A percentile compares a stretch with the other conserved stretches of the same genome.
These are phyloP conservation scores for Asterophora lycoperdoides DNA, from an alignment of 768 basidiomycete genomes.

Conservation along the genomic window DNA sequence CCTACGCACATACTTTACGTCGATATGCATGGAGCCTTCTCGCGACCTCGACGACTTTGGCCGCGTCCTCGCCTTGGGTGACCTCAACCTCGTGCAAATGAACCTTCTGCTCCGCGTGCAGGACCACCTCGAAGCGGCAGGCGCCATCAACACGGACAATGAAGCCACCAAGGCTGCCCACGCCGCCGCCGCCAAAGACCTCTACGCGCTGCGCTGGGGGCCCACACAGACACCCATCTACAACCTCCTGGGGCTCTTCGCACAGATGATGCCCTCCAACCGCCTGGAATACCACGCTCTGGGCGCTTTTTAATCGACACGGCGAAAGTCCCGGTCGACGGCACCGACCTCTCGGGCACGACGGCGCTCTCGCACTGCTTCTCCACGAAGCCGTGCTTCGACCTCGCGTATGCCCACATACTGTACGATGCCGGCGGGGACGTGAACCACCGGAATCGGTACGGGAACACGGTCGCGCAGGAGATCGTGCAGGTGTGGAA, in stretches of 20 bases:
- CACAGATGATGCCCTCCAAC: conserved; percentile 20
- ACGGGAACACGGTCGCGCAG: conserved; percentile 36
- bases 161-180: conserved; percentile 7
- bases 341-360: conserved; percentile 36
- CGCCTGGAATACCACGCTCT: conserved; percentile 25
- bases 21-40: conserved; percentile 29
- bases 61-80: conserved; percentile 21
- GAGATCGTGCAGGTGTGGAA: conserved; percentile 33
- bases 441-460: conserved; percentile 37
- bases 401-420: no score
- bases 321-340: conserved; percentile 34
- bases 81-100: conserved; percentile 21
- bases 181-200: conserved; percentile 23
- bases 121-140: not conserved
- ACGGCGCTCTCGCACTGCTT: conserved; percentile 37
- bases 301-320: conserved; percentile 30
- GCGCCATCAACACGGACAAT: not conserved
- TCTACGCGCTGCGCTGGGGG: conserved; percentile 34
- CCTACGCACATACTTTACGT: conserved; percentile 32
- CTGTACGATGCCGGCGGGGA: conserved; percentile 39
- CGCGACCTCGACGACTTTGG: conserved; percentile 36
- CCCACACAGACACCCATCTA: conserved; percentile 36
- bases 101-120: conserved; percentile 23
- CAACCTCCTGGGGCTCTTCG: conserved; percentile 32
- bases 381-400: conserved; percentile 40